Percentiles rank a stretch among this genome's conserved stretches.
Conservation (phyloP, 345 rosid species). For the Salix arbutifolia region DNA sequence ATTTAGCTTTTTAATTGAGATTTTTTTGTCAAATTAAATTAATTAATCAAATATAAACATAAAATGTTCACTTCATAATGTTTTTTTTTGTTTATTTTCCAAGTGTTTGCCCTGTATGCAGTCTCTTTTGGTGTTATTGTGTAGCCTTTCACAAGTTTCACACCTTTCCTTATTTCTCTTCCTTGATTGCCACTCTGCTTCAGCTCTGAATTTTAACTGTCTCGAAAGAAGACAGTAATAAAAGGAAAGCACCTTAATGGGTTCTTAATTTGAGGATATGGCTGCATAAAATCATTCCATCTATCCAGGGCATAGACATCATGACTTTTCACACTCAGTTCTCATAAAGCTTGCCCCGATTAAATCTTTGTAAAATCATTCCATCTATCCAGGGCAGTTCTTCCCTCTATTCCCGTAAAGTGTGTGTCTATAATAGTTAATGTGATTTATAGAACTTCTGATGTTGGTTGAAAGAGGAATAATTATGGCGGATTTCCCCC, state of each 20-base stretch:
- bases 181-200: neutral
- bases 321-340: neutral
- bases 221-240: neutral
- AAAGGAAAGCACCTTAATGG: neutral
- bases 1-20: no score
- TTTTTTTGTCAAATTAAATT: no score
- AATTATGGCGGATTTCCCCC: neutral
- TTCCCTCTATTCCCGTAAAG: neutral
- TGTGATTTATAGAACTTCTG: neutral
- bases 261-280: neutral
- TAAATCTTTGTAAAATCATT: neutral
- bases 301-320: neutral
- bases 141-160: neutral
- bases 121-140: no score
- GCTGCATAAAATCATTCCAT: neutral
- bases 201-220: neutral
- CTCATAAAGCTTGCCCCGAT: neutral
- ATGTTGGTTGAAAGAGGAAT: neutral
- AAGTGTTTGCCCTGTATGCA: no score
- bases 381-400: neutral
- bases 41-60: no score
- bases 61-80: no score
- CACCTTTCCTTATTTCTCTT: neutral
- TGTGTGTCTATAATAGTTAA: neutral
- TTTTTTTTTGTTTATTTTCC: no score